Evolutionary conservation across 2,329 filamentous ascomycete species (phyloP).

Genomic region (Phialophora expanda): DNA sequence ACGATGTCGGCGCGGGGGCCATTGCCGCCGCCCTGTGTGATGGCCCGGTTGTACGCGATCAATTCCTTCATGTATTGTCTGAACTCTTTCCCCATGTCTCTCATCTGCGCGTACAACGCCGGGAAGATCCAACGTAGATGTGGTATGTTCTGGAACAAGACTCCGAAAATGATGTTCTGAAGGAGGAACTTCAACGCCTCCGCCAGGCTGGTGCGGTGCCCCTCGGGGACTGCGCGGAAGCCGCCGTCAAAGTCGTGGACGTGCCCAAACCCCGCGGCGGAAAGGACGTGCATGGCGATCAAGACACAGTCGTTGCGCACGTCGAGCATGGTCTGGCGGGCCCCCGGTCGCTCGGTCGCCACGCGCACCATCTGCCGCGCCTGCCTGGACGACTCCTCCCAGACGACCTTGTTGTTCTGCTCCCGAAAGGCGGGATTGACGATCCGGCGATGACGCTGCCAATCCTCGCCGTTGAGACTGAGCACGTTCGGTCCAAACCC

Average conservation of each 20-base stretch:
- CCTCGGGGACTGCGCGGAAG: constrained; percentile 23
- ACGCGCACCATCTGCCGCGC: constrained; percentile 42
- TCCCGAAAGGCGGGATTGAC: constrained; percentile 54
- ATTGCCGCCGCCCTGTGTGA: constrained; percentile 41
- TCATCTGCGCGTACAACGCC: constrained; percentile 38
- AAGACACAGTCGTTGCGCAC: constrained; percentile 45
- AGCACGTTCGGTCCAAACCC: constrained; percentile 28
- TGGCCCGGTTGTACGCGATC: constrained; percentile 25
- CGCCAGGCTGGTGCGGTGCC: constrained; percentile 39
- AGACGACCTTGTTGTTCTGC: constrained; percentile 49
- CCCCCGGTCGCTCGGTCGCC: neutral
- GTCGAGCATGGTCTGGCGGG: constrained; percentile 15
- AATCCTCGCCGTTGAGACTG: constrained; percentile 42
- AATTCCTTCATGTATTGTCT: constrained; percentile 34
- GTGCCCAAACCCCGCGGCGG: constrained; percentile 47
- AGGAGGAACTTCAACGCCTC: constrained; percentile 38
- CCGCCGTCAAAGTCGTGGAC: constrained; percentile 29
- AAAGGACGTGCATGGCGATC: constrained; percentile 48
- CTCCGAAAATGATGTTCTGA: constrained; percentile 33
- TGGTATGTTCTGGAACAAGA: constrained; percentile 32
- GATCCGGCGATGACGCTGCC: constrained; percentile 53
- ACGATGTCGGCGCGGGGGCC: constrained; percentile 23
- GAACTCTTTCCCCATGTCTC: constrained; percentile 20
- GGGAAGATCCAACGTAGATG: constrained; percentile 40
- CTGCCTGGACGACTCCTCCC: constrained; percentile 46